Evolutionary conservation across 2,329 filamentous ascomycete species (phyloP).

Genomic region (Dichotomopilus funicola): DNA sequence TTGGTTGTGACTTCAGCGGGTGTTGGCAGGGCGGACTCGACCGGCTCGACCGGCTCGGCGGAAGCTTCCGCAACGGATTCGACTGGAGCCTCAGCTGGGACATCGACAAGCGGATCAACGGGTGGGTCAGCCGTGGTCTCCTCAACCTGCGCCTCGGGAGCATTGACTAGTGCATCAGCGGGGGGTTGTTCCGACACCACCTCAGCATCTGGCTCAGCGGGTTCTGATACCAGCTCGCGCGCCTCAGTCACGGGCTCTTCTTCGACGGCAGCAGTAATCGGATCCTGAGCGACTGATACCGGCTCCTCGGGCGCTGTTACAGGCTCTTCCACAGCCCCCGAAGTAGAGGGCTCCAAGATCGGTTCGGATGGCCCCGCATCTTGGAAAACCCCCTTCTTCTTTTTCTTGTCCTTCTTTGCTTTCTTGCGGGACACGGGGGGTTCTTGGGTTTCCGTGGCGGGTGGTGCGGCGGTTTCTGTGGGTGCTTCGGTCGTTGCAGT

Average conservation of each 20-base stretch:
- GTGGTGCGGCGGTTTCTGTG: not conserved
- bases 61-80: not conserved
- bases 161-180: too few relatives aligned
- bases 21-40: too few relatives aligned
- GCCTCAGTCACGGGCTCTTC: not conserved
- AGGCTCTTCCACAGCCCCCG: not conserved
- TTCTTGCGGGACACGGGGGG: conserved; percentile 23
- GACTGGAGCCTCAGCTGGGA: not conserved
- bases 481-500: not conserved
- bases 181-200: too few relatives aligned
- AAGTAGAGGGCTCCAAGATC: not conserved
- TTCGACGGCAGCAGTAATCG: too few relatives aligned
- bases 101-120: not conserved
- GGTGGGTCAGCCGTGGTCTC: not conserved
- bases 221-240: not conserved
- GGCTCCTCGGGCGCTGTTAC: too few relatives aligned
- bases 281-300: too few relatives aligned
- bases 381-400: conserved; percentile 12
- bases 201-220: not conserved
- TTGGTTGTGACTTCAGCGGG: not conserved
- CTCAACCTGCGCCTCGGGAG: too few relatives aligned
- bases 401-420: conserved; percentile 28
- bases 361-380: not conserved
- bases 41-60: not conserved
- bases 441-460: not conserved